A percentile compares a stretch with the other conserved stretches of the same genome.
Evolutionary conservation across 2,329 filamentous ascomycete genomes (phyloP).

Genomic region (Lachnellula cervina): DNA sequence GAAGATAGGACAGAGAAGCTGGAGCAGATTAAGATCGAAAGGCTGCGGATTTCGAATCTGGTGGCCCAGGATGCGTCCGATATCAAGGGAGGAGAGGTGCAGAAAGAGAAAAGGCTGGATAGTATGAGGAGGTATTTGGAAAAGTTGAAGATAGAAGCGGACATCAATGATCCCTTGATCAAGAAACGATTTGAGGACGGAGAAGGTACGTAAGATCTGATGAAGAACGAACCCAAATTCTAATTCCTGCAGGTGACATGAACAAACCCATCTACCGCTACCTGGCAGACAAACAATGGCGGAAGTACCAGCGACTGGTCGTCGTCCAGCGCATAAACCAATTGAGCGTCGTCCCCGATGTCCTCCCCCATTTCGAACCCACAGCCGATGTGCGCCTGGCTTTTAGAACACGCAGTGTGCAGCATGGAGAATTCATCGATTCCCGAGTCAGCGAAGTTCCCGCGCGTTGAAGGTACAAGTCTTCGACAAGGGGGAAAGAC

Average conservation of each 20-base stretch:
- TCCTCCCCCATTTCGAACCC: conserved; percentile 75
- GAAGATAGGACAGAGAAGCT: conserved; percentile 80
- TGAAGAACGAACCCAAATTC: conserved; percentile 2
- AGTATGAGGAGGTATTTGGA: conserved; percentile 71
- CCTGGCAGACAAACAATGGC: conserved; percentile 85
- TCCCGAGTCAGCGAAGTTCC: conserved; percentile 67
- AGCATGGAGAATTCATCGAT: conserved; percentile 74
- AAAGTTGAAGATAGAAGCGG: conserved; percentile 78
- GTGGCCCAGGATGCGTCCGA: conserved; percentile 52
- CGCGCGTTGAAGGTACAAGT: conserved; percentile 78
- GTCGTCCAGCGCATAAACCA: conserved; percentile 81
- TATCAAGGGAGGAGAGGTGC: conserved; percentile 56
- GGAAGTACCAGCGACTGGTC: conserved; percentile 71
- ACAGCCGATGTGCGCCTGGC: conserved; percentile 74
- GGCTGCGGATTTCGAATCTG: conserved; percentile 63
- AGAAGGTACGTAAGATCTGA: conserved; percentile 54
- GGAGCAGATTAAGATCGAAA: conserved; percentile 61
- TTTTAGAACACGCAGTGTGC: conserved; percentile 66
- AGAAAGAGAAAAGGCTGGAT: conserved; percentile 61
- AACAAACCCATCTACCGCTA: conserved; percentile 92
- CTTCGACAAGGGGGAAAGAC: conserved; percentile 74
- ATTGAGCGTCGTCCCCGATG: conserved; percentile 82
- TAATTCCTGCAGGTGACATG: conserved; percentile 69
- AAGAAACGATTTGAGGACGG: conserved; percentile 95
- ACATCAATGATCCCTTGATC: conserved; percentile 91